These are phyloP conservation scores for Corymbia maculata DNA, from an alignment of 345 rosid species.

Conservation along the genomic window DNA sequence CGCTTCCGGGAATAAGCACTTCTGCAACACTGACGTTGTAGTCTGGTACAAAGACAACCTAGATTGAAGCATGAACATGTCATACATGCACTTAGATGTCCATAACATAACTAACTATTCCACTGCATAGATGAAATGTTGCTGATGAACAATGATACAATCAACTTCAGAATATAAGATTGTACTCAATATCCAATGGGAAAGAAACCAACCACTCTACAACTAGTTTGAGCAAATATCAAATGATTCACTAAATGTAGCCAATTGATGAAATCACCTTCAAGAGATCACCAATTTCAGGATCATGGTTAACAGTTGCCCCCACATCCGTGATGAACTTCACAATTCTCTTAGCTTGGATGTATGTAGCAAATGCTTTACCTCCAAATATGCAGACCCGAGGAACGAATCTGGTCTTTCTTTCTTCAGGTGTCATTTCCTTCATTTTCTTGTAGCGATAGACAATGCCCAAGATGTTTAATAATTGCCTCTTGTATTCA, in stretches of 20 bases:
- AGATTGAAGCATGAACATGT: neutral
- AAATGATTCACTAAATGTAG: neutral
- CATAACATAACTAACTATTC: neutral
- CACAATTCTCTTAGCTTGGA: conserved; percentile 48
- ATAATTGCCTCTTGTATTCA: conserved; percentile 41
- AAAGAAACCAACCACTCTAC: neutral
- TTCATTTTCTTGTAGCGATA: conserved; percentile 43
- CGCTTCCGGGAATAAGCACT: conserved; percentile 41
- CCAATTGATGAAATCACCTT: conserved; percentile 9
- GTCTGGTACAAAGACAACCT: conserved; percentile 46
- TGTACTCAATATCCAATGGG: neutral
- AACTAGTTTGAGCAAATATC: neutral
- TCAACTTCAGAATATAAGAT: neutral
- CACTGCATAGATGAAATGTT: neutral
- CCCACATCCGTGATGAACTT: conserved; percentile 46
- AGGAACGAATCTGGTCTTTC: conserved; percentile 19
- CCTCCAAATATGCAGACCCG: conserved; percentile 47
- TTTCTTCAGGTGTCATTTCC: conserved; percentile 26
- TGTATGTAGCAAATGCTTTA: conserved; percentile 42
- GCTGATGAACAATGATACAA: neutral
- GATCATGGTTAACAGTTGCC: conserved; percentile 27
- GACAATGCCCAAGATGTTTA: conserved; percentile 34
- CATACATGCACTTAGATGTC: neutral
- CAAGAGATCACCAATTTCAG: conserved; percentile 31
- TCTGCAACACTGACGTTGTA: conserved; percentile 48